Percentiles rank a stretch among this genome's conserved stretches.
Conservation (phyloP, 1,284 basidiomycete species). For the Mycocalia duriaeana region DNA sequence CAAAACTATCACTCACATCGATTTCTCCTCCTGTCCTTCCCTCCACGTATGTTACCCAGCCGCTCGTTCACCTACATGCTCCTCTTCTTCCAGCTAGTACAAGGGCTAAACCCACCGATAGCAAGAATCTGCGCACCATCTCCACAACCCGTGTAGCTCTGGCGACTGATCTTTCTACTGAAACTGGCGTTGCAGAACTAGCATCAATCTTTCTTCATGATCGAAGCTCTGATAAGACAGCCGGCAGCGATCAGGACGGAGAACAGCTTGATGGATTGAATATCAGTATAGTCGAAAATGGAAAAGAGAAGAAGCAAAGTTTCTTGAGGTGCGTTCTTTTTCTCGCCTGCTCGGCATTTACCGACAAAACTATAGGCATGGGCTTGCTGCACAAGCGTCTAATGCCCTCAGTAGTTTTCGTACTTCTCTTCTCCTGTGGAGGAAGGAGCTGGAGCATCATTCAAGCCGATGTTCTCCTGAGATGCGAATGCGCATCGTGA, state of each 20-base stretch:
- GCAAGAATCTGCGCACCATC: slow-evolving; percentile 29
- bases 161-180: slow-evolving; percentile 35
- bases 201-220: slow-evolving; percentile 37
- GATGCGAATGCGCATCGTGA: slow-evolving; percentile 20
- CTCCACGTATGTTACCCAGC: too few species aligned
- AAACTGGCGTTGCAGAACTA: slow-evolving; percentile 34
- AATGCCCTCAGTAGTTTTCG: slow-evolving; percentile 24
- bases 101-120: slow-evolving; percentile 7
- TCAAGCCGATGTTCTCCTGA: slow-evolving; percentile 14
- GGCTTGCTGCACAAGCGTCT: slow-evolving; percentile 37
- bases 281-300: neutral
- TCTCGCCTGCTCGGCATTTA: neutral
- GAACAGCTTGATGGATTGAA: neutral
- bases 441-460: slow-evolving; percentile 28
- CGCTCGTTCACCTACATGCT: slow-evolving; percentile 9
- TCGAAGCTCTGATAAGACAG: slow-evolving; percentile 25
- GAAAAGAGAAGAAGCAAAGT: neutral
- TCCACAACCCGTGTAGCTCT: slow-evolving; percentile 35
- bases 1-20: too few species aligned
- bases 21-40: too few species aligned
- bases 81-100: slow-evolving; percentile 11
- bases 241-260: slow-evolving; percentile 1
- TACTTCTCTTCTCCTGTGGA: slow-evolving; percentile 37
- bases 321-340: neutral
- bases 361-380: slow-evolving; percentile 25